Evolutionary conservation across 768 basidiomycete genomes (phyloP).

Genomic region (Serendipita vermifera): DNA sequence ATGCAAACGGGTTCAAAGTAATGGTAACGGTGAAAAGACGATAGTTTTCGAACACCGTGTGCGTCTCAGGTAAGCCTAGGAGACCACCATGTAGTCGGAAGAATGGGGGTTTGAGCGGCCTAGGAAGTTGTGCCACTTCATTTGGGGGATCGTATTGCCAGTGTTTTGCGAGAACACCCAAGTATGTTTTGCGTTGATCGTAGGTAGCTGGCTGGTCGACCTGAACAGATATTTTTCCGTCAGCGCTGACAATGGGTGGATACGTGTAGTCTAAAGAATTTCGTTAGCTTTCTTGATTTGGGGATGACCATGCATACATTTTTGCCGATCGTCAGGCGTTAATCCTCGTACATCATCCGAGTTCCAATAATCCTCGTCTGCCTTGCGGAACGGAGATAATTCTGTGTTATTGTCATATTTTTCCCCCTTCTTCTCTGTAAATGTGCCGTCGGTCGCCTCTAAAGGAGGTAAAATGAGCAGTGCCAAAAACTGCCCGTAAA

Average conservation of each 20-base stretch:
- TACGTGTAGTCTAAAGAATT: slow-evolving; percentile 21
- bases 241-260: slow-evolving; percentile 16
- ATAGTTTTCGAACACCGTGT: slow-evolving; percentile 17
- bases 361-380: slow-evolving; percentile 20
- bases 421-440: slow-evolving; percentile 18
- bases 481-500: no score
- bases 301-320: not conserved
- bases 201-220: slow-evolving; percentile 18
- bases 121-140: no score
- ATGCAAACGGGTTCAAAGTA: slow-evolving; percentile 20
- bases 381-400: slow-evolving; percentile 20
- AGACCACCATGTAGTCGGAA: not conserved
- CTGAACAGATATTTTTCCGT: slow-evolving; percentile 20
- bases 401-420: slow-evolving; percentile 16
- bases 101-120: not conserved
- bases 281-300: not conserved
- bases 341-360: slow-evolving; percentile 13
- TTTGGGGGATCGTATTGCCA: no score
- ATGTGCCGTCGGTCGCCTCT: no score
- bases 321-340: not conserved
- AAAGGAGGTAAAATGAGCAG: no score
- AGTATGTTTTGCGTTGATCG: slow-evolving; percentile 16
- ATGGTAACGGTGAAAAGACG: slow-evolving; percentile 21
- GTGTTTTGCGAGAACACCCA: not conserved
- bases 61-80: slow-evolving; percentile 14